Evolutionary conservation across 2,329 filamentous ascomycete species (phyloP), one percentile per base, ranked within the genome.

Genomic region (Talaromyces sp.): DNA sequence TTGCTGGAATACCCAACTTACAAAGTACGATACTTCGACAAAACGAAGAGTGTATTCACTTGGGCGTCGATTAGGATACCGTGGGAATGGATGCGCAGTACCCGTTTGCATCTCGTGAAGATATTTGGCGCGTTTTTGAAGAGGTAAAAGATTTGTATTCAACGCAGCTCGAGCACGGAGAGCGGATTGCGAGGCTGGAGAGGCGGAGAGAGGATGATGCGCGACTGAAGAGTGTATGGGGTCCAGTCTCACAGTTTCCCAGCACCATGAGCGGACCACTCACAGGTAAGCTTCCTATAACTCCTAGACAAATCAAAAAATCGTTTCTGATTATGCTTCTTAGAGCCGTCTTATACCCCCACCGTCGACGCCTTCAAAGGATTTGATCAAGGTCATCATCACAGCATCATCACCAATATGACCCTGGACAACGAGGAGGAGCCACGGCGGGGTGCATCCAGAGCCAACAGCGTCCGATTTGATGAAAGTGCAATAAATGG

Each of bases 401-500:
- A 89, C 71, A 90, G 88, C 69, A 82, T 95, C 64, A 84, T 96
- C 56, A 89, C 88, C 58, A 91, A 90, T 60, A 83, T 97, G 63
- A 91, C 93, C 64, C 82, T 98, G 6, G 93, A 96, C 67, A 84
- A 88, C 5, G 93, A 96, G 66, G 92, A 98, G 35, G 88, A 92
- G 63, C 87, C 92, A 40, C 86, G 93, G 66, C 91, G 95, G 60
- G 91, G 91, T 21, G 89, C 92, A 18, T 99, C 95, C 18, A 86
- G 95, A 69, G 93, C 95, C 55, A 98, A 98, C 74, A 98, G 95
- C 72, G 95, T 99, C 68, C 90, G 95, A 40, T 99, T 99, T 71
- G 95, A 98, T 72, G 93, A 98, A 74, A 96, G 92, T 72, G 93
- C 93, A 14, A 87, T 96, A 69, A 92, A 96, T 69, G 90, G 91